A percentile compares a stretch with the other conserved stretches of the same genome.
These are phyloP conservation scores for Tulasnella sp. DNA, from an alignment of 768 basidiomycete genomes.

Conservation along the genomic window DNA sequence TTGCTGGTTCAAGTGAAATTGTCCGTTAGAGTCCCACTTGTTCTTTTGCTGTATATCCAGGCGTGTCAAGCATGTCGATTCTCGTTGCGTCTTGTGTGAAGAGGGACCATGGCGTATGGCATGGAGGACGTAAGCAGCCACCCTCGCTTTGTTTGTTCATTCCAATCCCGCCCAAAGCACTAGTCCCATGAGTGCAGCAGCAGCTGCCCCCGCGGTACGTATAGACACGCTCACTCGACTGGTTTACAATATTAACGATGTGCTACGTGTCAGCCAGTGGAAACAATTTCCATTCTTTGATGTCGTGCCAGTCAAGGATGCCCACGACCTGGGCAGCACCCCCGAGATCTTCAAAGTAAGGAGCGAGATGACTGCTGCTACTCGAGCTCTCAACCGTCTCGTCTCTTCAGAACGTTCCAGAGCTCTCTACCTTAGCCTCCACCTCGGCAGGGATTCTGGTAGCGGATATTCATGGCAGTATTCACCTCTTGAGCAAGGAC, in stretches of 20 bases:
- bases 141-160: not conserved
- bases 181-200: constrained; percentile 26
- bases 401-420: constrained; percentile 52
- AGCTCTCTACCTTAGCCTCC: constrained; percentile 61
- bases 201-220: constrained; percentile 30
- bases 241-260: not conserved
- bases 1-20: not conserved
- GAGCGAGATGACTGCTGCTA: constrained; percentile 8
- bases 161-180: constrained; percentile 9
- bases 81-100: not conserved
- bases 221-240: not conserved
- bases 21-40: not conserved
- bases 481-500: constrained; percentile 70
- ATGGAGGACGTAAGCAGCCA: not conserved
- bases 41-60: not conserved
- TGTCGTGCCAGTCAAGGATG: constrained; percentile 67
- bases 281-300: constrained; percentile 91
- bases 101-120: not conserved
- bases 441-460: constrained; percentile 67
- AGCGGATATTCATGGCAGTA: constrained; percentile 80
- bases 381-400: constrained; percentile 37
- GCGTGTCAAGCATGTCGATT: not conserved
- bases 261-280: constrained; percentile 51
- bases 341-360: constrained; percentile 77
- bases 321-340: constrained; percentile 65